phyloP scores from a whole-genome alignment of 805 yeast genomes.

The Clavispora santaluciae region DNA sequence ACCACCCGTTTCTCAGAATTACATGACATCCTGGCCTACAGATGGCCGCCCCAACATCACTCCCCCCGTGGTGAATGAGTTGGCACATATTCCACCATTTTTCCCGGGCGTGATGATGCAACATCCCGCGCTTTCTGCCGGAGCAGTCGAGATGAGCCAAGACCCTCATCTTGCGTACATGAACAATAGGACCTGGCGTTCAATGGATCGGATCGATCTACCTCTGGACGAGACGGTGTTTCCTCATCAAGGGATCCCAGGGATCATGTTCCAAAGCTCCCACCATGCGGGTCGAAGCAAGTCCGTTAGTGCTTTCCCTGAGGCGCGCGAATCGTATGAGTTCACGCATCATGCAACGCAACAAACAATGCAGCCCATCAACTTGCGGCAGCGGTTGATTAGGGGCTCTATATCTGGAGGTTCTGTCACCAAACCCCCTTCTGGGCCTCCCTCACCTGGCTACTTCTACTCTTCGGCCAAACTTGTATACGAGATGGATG shows the following conservation, averaged over 20 bases:
- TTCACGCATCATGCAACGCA: background rate
- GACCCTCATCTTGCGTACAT: too few relatives aligned
- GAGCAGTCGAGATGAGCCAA: too few relatives aligned
- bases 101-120: background rate
- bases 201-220: too few relatives aligned
- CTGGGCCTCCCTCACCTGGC: slow-evolving; percentile 23
- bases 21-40: background rate
- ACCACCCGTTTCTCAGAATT: background rate
- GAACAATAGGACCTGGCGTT: too few relatives aligned
- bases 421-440: slow-evolving; percentile 51
- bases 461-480: slow-evolving; percentile 42
- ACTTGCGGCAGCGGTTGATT: slow-evolving; percentile 15
- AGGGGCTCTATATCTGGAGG: slow-evolving; percentile 61
- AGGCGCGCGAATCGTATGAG: slow-evolving; percentile 31
- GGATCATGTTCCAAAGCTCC: background rate
- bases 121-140: too few relatives aligned
- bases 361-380: background rate
- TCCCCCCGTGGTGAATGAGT: background rate
- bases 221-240: too few relatives aligned
- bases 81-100: background rate
- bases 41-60: background rate
- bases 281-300: background rate
- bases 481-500: slow-evolving; percentile 41
- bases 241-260: too few relatives aligned
- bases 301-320: background rate